phyloP scores from a whole-genome alignment of 116 monocot species.

The Iris pallida region DNA sequence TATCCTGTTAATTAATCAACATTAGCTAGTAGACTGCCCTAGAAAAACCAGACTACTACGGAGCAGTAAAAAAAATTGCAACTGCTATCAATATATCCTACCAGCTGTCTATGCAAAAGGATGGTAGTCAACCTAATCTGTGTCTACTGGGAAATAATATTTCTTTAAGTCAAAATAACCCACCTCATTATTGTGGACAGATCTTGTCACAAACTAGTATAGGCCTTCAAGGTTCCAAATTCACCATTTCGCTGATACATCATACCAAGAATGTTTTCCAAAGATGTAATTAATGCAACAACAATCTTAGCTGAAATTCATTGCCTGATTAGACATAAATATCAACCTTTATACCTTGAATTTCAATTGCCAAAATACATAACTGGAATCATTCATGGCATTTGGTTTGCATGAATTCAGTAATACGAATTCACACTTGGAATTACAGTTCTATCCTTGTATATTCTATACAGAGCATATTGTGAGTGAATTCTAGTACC shows the following conservation, averaged over 20 bases:
- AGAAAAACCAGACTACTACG: background rate
- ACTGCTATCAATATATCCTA: background rate
- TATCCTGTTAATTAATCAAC: background rate
- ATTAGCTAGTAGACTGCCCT: background rate
- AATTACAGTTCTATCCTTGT: too few relatives aligned
- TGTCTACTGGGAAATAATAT: background rate
- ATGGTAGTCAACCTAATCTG: background rate
- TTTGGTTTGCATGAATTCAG: too few relatives aligned
- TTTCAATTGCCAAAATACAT: too few relatives aligned
- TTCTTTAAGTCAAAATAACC: background rate
- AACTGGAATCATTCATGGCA: too few relatives aligned
- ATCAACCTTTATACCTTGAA: too few relatives aligned
- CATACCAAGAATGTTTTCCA: background rate
- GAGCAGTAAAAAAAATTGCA: conserved; percentile 1
- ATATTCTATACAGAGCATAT: too few relatives aligned
- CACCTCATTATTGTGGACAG: conserved; percentile 4
- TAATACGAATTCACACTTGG: too few relatives aligned
- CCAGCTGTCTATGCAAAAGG: background rate
- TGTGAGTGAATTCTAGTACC: too few relatives aligned
- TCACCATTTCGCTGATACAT: background rate
- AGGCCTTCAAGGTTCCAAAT: background rate
- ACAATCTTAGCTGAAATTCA: too few relatives aligned
- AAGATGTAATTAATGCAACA: background rate
- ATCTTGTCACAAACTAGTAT: background rate
- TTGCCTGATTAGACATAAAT: too few relatives aligned